Evolutionary conservation across 2,329 filamentous ascomycete genomes (phyloP).

Genomic region (Grosmannia huntii): DNA sequence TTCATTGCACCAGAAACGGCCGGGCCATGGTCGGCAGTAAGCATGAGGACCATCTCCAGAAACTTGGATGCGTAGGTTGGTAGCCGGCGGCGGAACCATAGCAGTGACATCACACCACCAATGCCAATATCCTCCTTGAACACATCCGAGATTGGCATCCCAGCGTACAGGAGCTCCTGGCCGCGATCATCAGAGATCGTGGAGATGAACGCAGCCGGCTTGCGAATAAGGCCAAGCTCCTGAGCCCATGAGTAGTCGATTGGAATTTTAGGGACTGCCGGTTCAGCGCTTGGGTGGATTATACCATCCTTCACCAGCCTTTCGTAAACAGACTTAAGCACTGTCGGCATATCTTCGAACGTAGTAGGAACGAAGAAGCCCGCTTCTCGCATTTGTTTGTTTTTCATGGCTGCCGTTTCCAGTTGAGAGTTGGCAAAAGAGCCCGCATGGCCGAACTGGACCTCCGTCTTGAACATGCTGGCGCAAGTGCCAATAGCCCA

Average conservation of each 20-base stretch:
- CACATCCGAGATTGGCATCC: conserved; percentile 99
- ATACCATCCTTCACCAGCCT: conserved; percentile 73
- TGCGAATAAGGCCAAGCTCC: conserved; percentile 97
- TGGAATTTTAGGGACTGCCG: conserved; percentile 93
- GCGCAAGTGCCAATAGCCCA: conserved; percentile 99
- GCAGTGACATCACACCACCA: conserved; percentile 97
- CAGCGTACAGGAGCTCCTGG: conserved; percentile 95
- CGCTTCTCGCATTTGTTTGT: conserved; percentile 90
- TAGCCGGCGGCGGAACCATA: conserved; percentile 98
- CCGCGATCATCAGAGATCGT: conserved; percentile 99
- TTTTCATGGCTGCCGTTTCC: conserved; percentile 93
- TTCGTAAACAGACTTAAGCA: conserved; percentile 74
- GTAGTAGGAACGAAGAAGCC: conserved; percentile 91
- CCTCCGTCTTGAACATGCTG: conserved; percentile 99
- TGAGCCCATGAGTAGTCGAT: conserved; percentile 99
- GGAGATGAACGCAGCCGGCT: conserved; percentile 98
- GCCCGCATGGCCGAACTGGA: conserved; percentile 97
- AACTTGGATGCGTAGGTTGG: conserved; percentile 96
- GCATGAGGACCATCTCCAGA: conserved; percentile 99
- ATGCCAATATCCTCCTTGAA: conserved; percentile 99
- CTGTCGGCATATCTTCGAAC: conserved; percentile 81
- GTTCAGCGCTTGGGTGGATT: conserved; percentile 78
- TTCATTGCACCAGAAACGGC: conserved; percentile 99
- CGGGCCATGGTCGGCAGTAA: conserved; percentile 97
- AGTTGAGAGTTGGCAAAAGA: conserved; percentile 99